Evolutionary conservation across 805 yeast species (phyloP), one percentile per base, ranked within the genome.

Genomic region (Suhomyces vadensis): DNA sequence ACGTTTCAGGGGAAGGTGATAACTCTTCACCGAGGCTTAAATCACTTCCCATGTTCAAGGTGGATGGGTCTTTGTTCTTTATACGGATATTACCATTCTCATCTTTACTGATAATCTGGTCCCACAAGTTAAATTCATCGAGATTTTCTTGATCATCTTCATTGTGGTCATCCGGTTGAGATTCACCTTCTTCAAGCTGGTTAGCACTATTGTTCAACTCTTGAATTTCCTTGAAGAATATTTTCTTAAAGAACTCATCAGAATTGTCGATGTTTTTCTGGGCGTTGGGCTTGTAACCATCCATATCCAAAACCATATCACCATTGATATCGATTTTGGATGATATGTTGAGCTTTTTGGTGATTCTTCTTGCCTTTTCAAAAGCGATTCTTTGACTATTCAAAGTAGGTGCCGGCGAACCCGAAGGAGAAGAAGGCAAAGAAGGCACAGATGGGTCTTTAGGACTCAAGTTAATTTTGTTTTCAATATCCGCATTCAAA

Each of bases 241-340:
- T 71, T 52, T 84, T 82, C 53, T 81, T 82, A 47, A 94, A 79
- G 27, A 86, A 69, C 40, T 82, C 82, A 60, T 90, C 96, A 0
- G 95, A 80, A 53, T 81, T 82, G 40, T 83, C 82, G 31, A 86
- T 79, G 60, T 85, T 88, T 52, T 83, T 81, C 41, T 83, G 85
- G 10, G 73, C 58, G 55, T 84, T 89, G 25, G 95, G 85, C 65
- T 91, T 92, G 67, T 94, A 94, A 13, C 99, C 99, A 55, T 90
- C 95, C 83, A 92, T 88, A 66, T 94, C 99, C 36, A 94, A 69
- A 33, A 90, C 78, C 54, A 94, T 74, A 58, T 90, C 96, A 9
- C 99, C 99, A 56, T 88, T 87, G 49, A 85, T 83, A 50, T 87
- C 95, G 27, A 91, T 78, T 52, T 83, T 87, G 22, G 95, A 83